Percentiles rank a stretch among this genome's conserved stretches.
Evolutionary conservation across 768 basidiomycete genomes (phyloP).

Genomic region (Lentinula raphanica): DNA sequence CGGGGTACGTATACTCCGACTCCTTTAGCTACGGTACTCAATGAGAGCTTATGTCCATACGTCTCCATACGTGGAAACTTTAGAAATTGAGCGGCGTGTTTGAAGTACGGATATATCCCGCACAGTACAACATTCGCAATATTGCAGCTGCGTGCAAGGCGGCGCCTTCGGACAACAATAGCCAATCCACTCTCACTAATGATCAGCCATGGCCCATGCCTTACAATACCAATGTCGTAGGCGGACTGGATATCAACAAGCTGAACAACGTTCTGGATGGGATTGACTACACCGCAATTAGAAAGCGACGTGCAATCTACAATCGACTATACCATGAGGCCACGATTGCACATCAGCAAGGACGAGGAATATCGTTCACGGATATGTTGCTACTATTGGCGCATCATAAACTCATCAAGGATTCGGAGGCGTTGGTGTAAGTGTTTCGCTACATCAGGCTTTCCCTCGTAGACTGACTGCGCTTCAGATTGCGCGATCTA

Average conservation of each 20-base stretch:
- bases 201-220: slow-evolving; percentile 26
- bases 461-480: not conserved
- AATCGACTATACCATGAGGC: slow-evolving; percentile 86
- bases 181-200: not conserved
- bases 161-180: slow-evolving; percentile 15
- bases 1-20: slow-evolving; percentile 53
- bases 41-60: slow-evolving; percentile 1
- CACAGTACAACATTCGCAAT: slow-evolving; percentile 55
- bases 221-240: slow-evolving; percentile 31
- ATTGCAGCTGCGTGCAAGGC: slow-evolving; percentile 50
- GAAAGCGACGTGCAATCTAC: slow-evolving; percentile 65
- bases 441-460: slow-evolving; percentile 23
- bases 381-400: slow-evolving; percentile 83
- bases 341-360: slow-evolving; percentile 59
- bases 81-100: slow-evolving; percentile 84
- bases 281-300: slow-evolving; percentile 61
- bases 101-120: slow-evolving; percentile 81
- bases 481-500: slow-evolving; percentile 70
- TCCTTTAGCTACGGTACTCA: not conserved
- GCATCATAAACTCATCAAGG: slow-evolving; percentile 89
- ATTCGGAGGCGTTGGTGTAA: slow-evolving; percentile 83
- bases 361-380: slow-evolving; percentile 85
- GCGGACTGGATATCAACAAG: slow-evolving; percentile 59
- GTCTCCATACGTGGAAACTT: no score
- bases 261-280: slow-evolving; percentile 52